Evolutionary conservation across 2,329 filamentous ascomycete genomes (phyloP).

Genomic region (Stachybotrys chlorohalonatus): DNA sequence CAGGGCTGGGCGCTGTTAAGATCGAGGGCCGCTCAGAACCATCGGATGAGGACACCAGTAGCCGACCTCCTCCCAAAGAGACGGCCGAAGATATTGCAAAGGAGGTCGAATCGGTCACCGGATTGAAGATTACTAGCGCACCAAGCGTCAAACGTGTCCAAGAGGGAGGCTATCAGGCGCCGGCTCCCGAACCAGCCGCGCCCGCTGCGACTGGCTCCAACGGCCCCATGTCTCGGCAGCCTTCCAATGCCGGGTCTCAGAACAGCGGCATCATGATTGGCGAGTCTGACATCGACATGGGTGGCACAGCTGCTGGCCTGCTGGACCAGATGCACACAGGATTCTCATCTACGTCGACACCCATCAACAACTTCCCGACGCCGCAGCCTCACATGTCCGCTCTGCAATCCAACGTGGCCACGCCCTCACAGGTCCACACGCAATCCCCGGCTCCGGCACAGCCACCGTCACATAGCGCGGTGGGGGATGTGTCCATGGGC

Average conservation of each 20-base stretch:
- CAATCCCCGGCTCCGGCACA: conserved; percentile 31
- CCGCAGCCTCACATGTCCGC: conserved; percentile 51
- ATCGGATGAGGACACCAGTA: conserved; percentile 35
- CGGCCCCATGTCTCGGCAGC: conserved; percentile 39
- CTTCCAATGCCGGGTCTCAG: conserved; percentile 46
- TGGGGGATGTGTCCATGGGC: conserved; percentile 39
- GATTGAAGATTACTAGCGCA: conserved; percentile 55
- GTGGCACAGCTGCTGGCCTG: conserved; percentile 52
- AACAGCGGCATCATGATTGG: conserved; percentile 45
- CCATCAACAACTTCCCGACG: conserved; percentile 49
- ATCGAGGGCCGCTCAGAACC: conserved; percentile 48
- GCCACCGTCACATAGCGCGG: conserved; percentile 8
- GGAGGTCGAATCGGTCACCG: conserved; percentile 64
- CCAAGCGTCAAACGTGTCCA: conserved; percentile 62
- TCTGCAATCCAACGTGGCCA: conserved; percentile 46
- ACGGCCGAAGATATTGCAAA: conserved; percentile 65
- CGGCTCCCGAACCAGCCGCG: conserved; percentile 33
- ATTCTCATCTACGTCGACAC: conserved; percentile 51
- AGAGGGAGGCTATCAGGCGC: conserved; percentile 67
- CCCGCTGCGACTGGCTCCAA: conserved; percentile 19
- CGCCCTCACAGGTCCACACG: conserved; percentile 39
- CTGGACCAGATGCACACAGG: conserved; percentile 61
- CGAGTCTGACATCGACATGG: conserved; percentile 58
- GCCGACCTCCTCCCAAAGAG: conserved; percentile 30
- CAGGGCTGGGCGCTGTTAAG: conserved; percentile 52